Percentiles rank a stretch among this genome's conserved stretches.
Evolutionary conservation across 352 stramenopile species (phyloP).

Genomic region (Albugo candida): DNA sequence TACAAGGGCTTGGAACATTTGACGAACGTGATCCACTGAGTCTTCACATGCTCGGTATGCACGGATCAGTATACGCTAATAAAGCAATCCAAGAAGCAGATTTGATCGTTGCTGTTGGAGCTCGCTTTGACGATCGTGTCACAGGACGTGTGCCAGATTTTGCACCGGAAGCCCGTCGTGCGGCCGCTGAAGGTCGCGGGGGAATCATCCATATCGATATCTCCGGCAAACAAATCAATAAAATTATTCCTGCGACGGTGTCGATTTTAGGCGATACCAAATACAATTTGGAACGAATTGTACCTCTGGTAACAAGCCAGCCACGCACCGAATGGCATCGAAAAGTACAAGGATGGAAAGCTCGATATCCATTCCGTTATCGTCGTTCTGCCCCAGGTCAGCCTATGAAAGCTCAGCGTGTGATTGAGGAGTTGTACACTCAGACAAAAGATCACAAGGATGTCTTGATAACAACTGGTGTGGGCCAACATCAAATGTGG

Average conservation of each 20-base stretch:
- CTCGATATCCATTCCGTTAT: constrained; percentile 86
- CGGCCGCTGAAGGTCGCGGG: constrained; percentile 77
- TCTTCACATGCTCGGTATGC: constrained; percentile 95
- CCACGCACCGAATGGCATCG: constrained; percentile 82
- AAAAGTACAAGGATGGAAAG: constrained; percentile 80
- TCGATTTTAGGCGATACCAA: constrained; percentile 67
- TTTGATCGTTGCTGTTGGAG: constrained; percentile 86
- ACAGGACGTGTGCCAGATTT: constrained; percentile 86
- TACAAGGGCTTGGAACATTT: constrained; percentile 87
- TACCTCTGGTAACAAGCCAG: constrained; percentile 62
- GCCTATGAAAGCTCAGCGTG: constrained; percentile 85
- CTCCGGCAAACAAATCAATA: constrained; percentile 68
- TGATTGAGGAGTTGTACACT: constrained; percentile 86
- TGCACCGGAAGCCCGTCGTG: constrained; percentile 80
- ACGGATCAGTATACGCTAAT: constrained; percentile 92
- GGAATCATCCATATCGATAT: constrained; percentile 95
- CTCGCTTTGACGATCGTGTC: constrained; percentile 92
- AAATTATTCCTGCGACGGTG: constrained; percentile 70
- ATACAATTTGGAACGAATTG: constrained; percentile 84
- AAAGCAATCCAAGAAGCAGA: constrained; percentile 91
- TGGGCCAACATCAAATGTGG: constrained; percentile 96
- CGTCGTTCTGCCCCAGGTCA: constrained; percentile 37
- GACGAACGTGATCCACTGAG: constrained; percentile 86
- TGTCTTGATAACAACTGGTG: constrained; percentile 88
- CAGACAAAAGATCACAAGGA: constrained; percentile 83